Percentiles rank a stretch among this genome's conserved stretches.
These are phyloP conservation scores for Dictyostelium brefeldianum DNA, from an alignment of 78 protist species.

Conservation along the genomic window DNA sequence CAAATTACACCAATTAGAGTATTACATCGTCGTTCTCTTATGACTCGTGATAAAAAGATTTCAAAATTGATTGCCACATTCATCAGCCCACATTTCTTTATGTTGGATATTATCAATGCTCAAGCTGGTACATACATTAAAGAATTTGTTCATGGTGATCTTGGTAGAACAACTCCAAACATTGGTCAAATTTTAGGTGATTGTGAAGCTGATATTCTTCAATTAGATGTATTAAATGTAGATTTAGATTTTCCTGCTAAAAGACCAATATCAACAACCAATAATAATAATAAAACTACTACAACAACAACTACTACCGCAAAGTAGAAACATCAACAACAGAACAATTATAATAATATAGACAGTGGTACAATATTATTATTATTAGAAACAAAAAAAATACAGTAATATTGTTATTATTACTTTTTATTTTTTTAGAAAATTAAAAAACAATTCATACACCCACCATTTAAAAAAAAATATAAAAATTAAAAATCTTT, in stretches of 20 bases:
- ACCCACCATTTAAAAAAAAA: too few species aligned
- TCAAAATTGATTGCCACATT: slow-evolving; percentile 10
- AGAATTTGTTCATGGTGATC: slow-evolving; percentile 95
- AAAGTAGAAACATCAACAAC: too few species aligned
- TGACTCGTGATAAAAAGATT: slow-evolving; percentile 56
- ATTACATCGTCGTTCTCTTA: slow-evolving; percentile 85
- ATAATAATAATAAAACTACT: neutral
- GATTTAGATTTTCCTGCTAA: slow-evolving; percentile 73
- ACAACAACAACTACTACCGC: too few species aligned
- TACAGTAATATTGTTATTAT: too few species aligned
- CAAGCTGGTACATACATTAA: slow-evolving; percentile 90
- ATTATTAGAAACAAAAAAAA: too few species aligned
- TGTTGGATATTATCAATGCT: slow-evolving; percentile 83
- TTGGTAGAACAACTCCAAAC: slow-evolving; percentile 93
- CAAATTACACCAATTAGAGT: slow-evolving; percentile 95
- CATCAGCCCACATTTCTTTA: slow-evolving; percentile 84
- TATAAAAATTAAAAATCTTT: too few species aligned
- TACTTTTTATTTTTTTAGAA: too few species aligned
- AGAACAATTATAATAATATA: too few species aligned
- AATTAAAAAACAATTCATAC: too few species aligned
- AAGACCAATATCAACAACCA: neutral
- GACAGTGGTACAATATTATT: too few species aligned
- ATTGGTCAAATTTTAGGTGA: slow-evolving; percentile 74
- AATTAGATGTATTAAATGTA: slow-evolving; percentile 80
- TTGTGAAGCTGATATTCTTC: slow-evolving; percentile 81